These are phyloP conservation scores for Schoenoplectus triqueter DNA, from an alignment of 202 grass and related monocot genomes.

Conservation along the genomic window DNA sequence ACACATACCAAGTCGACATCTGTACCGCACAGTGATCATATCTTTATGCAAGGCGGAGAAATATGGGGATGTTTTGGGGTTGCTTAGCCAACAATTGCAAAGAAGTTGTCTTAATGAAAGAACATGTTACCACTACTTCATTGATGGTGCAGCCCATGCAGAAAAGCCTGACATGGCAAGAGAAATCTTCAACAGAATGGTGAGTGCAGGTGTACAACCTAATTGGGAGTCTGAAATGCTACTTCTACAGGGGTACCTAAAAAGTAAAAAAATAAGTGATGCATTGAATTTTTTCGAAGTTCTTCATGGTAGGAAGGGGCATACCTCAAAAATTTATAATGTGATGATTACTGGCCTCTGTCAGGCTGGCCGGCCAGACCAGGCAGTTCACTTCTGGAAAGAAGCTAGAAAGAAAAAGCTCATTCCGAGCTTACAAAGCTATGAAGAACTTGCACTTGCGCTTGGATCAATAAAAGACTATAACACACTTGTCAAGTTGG, in stretches of 20 bases:
- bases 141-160: constrained; percentile 68
- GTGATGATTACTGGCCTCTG: constrained; percentile 83
- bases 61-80: constrained; percentile 59
- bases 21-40: constrained; percentile 71
- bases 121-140: constrained; percentile 86
- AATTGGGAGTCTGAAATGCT: constrained; percentile 59
- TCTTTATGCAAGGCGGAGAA: constrained; percentile 70
- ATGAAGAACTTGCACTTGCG: constrained; percentile 79
- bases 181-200: constrained; percentile 75
- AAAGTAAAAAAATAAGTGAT: constrained; percentile 71
- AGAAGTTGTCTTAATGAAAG: constrained; percentile 50
- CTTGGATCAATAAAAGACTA: constrained; percentile 66
- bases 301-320: constrained; percentile 58
- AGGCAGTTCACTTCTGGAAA: constrained; percentile 81
- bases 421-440: constrained; percentile 74
- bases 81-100: constrained; percentile 70
- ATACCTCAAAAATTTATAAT: constrained; percentile 77
- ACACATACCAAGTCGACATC: constrained; percentile 59
- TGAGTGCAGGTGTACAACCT: constrained; percentile 63
- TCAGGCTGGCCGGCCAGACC: constrained; percentile 66
- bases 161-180: constrained; percentile 75
- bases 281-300: constrained; percentile 66
- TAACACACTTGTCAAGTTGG: constrained; percentile 63
- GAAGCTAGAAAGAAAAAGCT: constrained; percentile 76
- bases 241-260: constrained; percentile 83